Conservation (phyloP, 495 filamentous ascomycete species). For the Lophiotrema nucula region DNA sequence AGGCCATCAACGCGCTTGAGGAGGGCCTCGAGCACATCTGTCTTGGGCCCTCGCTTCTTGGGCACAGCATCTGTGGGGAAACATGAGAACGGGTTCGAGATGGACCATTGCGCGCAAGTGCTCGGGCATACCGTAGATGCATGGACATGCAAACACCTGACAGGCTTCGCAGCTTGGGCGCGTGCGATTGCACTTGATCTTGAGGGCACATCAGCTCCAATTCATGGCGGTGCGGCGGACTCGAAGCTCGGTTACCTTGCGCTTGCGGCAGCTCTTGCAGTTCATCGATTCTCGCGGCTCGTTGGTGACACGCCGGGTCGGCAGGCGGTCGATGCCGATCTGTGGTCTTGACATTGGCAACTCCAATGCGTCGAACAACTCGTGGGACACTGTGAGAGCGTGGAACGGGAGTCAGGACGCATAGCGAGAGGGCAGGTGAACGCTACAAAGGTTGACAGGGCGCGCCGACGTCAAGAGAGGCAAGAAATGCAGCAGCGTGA, state of each 20-base stretch:
- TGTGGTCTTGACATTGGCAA: conserved; percentile 66
- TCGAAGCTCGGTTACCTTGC: conserved; percentile 58
- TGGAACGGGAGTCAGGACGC: conserved; percentile 12
- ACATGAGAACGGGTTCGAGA: conserved; percentile 5
- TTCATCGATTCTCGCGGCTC: conserved; percentile 89
- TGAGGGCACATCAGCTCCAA: conserved; percentile 12
- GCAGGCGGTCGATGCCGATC: conserved; percentile 81
- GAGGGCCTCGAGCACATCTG: conserved; percentile 80
- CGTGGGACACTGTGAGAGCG: conserved; percentile 13
- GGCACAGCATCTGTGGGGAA: conserved; percentile 74
- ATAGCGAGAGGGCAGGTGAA: conserved; percentile 20
- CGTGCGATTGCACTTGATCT: conserved; percentile 89
- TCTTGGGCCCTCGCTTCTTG: conserved; percentile 86
- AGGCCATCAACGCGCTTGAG: conserved; percentile 80
- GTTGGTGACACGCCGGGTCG: conserved; percentile 66
- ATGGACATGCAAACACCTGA: conserved; percentile 83
- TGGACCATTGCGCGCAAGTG: background rate
- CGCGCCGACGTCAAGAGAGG: conserved; percentile 3
- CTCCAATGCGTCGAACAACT: conserved; percentile 22
- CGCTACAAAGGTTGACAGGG: background rate
- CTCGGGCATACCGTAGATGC: conserved; percentile 69
- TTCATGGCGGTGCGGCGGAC: background rate
- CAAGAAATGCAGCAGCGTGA: conserved; percentile 17
- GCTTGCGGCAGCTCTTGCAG: conserved; percentile 87
- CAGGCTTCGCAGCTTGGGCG: conserved; percentile 84